These are phyloP conservation scores for Pestalotiopsis sp. DNA, from an alignment of 2,329 filamentous ascomycete genomes.

Conservation along the genomic window DNA sequence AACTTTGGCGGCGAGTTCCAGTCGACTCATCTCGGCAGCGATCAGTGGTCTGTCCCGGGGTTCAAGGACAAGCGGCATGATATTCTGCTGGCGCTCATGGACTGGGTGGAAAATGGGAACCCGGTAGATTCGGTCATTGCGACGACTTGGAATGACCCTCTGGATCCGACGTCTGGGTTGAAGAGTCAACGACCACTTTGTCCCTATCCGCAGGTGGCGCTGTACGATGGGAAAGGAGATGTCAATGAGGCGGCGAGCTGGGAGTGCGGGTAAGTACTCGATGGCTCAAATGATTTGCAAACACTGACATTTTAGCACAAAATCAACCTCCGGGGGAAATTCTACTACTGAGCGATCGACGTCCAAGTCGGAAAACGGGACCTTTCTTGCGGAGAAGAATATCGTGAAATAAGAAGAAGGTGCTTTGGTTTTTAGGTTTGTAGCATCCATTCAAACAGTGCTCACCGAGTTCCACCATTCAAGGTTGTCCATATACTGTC, in stretches of 20 bases:
- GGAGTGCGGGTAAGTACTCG: slow-evolving; percentile 32
- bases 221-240: slow-evolving; percentile 37
- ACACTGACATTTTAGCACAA: background rate
- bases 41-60: slow-evolving; percentile 36
- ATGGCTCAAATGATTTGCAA: background rate
- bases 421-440: background rate
- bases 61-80: slow-evolving; percentile 39
- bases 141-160: slow-evolving; percentile 33
- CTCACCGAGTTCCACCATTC: no score
- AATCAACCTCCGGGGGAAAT: background rate
- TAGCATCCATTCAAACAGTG: background rate
- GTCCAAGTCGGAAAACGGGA: background rate
- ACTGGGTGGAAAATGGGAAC: slow-evolving; percentile 38
- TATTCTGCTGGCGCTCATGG: slow-evolving; percentile 38
- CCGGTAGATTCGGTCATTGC: slow-evolving; percentile 36
- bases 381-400: background rate
- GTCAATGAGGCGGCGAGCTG: slow-evolving; percentile 35
- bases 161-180: slow-evolving; percentile 36
- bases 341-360: background rate
- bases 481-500: no score
- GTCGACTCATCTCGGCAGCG: slow-evolving; percentile 28
- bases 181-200: slow-evolving; percentile 49
- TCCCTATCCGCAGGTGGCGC: slow-evolving; percentile 37
- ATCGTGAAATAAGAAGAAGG: background rate
- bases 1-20: slow-evolving; percentile 37